Evolutionary conservation across 306 rosid genomes (phyloP), one percentile per base, ranked within the genome.

Genomic region (Heteromeles arbutifolia): DNA sequence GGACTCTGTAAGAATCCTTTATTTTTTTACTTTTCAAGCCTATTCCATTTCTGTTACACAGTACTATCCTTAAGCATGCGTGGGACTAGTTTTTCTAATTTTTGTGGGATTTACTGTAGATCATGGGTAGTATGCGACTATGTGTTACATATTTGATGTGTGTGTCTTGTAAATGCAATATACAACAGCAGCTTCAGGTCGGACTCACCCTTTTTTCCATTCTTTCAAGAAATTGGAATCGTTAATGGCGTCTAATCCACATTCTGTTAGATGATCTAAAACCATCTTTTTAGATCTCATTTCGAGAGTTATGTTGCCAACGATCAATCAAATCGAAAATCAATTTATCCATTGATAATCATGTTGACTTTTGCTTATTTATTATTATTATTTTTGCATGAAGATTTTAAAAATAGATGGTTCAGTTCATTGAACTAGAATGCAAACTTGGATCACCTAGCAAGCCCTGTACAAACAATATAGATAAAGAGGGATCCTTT

Each of bases 1-100:
- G 72, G 85, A 80, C 52, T 48, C 8, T 41, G 98, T 93, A 82
- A 87, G 98, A 83, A 43, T 17, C 48, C 65, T 39, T 57, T 32
- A 18, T 41, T 70, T 65, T 37, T 64, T 22, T 22, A 19, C 11
- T 81, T 69, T 41, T 37, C 70, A 66, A 37, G 24, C 43, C 22
- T 68, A 8, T 67, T 82, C 19, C 34, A 62, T 39, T 25, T 50
- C 28, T n/a, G 2, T 28, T 28, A 11, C 50, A 11, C 41, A 18
- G 8, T n/a, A 69, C 21, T 45, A 31, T 21, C 17, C 31, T 24
- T 15, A 11, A 11, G 65, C 65, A 58, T 29, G 3, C 11, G 18
- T 22, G 65, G 2, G 57, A 52, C 21, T 56, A 21, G 11, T n/a
- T 56, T 56, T 56, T 56, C 25, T 56, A 3, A 56, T 56, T 56